These are phyloP conservation scores for Bipolaris cookei DNA, from an alignment of 2,329 filamentous ascomycete species.

Conservation along the genomic window DNA sequence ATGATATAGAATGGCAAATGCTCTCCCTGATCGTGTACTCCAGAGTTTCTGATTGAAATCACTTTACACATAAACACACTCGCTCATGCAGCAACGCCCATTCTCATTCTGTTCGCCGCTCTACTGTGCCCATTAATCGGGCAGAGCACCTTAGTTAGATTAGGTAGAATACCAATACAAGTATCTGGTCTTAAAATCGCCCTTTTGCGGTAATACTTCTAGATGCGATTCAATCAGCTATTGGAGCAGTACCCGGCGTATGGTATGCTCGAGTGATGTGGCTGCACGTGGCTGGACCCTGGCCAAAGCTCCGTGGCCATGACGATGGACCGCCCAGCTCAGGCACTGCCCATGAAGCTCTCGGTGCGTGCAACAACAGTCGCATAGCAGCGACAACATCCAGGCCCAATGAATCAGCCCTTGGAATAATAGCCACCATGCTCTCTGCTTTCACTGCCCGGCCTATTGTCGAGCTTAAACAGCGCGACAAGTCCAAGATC, in stretches of 20 bases:
- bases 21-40: slow-evolving; percentile 25
- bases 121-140: slow-evolving; percentile 18
- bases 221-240: background rate
- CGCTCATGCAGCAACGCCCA: slow-evolving; percentile 21
- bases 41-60: slow-evolving; percentile 11
- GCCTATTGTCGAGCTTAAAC: slow-evolving; percentile 94
- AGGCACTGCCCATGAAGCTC: slow-evolving; percentile 30
- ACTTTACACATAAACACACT: slow-evolving; percentile 13
- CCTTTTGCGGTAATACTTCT: background rate
- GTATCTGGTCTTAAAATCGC: slow-evolving; percentile 1
- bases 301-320: slow-evolving; percentile 28
- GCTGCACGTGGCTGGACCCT: slow-evolving; percentile 26
- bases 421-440: slow-evolving; percentile 60
- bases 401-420: slow-evolving; percentile 21
- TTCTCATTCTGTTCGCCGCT: slow-evolving; percentile 21
- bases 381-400: slow-evolving; percentile 26
- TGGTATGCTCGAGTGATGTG: background rate
- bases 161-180: slow-evolving; percentile 19
- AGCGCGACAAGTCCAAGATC: slow-evolving; percentile 95
- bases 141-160: slow-evolving; percentile 20
- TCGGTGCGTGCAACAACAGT: slow-evolving; percentile 20
- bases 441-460: slow-evolving; percentile 97
- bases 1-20: slow-evolving; percentile 33
- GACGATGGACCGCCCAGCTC: slow-evolving; percentile 31
- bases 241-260: background rate